Evolutionary conservation across 2,329 filamentous ascomycete species (phyloP).

Genomic region (Tricladium varicosporioides): DNA sequence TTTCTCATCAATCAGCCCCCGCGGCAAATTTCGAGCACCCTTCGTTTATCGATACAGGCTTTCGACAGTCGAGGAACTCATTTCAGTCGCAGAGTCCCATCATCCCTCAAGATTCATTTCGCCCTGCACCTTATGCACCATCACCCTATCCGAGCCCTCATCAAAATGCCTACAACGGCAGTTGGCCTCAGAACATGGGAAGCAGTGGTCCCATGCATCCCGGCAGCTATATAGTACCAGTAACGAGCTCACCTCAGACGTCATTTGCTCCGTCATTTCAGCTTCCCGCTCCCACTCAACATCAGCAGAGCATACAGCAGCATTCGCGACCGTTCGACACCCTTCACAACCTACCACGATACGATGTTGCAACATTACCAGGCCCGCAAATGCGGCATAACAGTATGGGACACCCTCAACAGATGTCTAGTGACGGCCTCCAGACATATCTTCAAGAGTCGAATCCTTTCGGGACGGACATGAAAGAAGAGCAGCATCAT

Average conservation of each 20-base stretch:
- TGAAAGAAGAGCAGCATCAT: slow-evolving; percentile 7
- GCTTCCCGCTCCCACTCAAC: slow-evolving; percentile 16
- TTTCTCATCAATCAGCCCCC: slow-evolving; percentile 1
- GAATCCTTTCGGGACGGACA: background rate
- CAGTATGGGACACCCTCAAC: slow-evolving; percentile 22
- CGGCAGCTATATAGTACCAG: slow-evolving; percentile 12
- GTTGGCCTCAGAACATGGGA: slow-evolving; percentile 17
- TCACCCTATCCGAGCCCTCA: slow-evolving; percentile 16
- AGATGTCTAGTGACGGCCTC: slow-evolving; percentile 5
- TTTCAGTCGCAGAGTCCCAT: slow-evolving; percentile 18
- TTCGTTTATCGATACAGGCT: slow-evolving; percentile 5
- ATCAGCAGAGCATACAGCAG: slow-evolving; percentile 18
- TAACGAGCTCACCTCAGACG: slow-evolving; percentile 23
- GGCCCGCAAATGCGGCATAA: slow-evolving; percentile 19
- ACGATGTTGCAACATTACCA: slow-evolving; percentile 15
- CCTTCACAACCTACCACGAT: slow-evolving; percentile 12
- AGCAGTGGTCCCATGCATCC: slow-evolving; percentile 11
- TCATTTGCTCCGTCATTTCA: slow-evolving; percentile 16
- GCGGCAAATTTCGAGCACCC: slow-evolving; percentile 19
- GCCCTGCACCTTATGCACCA: slow-evolving; percentile 10
- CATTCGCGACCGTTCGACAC: slow-evolving; percentile 18
- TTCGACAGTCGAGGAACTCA: slow-evolving; percentile 1
- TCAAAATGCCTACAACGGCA: slow-evolving; percentile 13
- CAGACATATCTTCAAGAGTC: slow-evolving; percentile 5
- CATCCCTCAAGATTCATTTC: slow-evolving; percentile 18